Conservation (phyloP, 306 rosid species). For the Oemleria cerasiformis region DNA sequence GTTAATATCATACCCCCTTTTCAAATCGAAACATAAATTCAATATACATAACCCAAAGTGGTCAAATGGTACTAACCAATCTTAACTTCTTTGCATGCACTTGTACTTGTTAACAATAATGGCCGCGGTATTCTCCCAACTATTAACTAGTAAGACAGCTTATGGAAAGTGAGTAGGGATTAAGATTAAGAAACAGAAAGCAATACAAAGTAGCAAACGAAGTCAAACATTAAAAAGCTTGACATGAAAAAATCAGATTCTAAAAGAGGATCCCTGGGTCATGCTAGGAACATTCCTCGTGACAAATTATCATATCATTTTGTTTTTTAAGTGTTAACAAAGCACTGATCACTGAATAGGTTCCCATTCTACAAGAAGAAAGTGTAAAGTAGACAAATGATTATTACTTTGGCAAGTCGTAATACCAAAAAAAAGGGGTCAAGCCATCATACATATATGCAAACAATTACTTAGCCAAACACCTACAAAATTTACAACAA, state of each 20-base stretch:
- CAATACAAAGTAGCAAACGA: not conserved
- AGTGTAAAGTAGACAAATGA: not conserved
- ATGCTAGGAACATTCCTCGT: not conserved
- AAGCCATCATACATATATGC: not conserved
- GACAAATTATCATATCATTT: not conserved
- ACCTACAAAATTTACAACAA: not conserved
- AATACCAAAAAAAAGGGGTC: not conserved
- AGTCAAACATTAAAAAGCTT: not conserved
- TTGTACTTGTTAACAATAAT: not conserved
- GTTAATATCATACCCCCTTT: not conserved
- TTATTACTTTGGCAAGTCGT: not conserved
- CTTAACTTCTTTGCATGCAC: slow-evolving; percentile 1
- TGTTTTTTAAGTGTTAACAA: not conserved
- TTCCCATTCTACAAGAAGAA: not conserved
- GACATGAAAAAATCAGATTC: not conserved
- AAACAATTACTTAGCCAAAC: not conserved
- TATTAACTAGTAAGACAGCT: not conserved
- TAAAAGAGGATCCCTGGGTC: not conserved
- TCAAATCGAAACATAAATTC: not conserved
- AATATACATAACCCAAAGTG: not conserved
- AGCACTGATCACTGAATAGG: not conserved
- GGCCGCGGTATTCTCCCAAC: not conserved
- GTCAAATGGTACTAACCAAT: not conserved
- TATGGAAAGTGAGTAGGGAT: not conserved
- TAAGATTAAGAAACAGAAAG: not conserved